A percentile compares a stretch with the other conserved stretches of the same genome.
Conservation (phyloP, 768 basidiomycete genomes). For the Macrolepiota fuliginosa region DNA sequence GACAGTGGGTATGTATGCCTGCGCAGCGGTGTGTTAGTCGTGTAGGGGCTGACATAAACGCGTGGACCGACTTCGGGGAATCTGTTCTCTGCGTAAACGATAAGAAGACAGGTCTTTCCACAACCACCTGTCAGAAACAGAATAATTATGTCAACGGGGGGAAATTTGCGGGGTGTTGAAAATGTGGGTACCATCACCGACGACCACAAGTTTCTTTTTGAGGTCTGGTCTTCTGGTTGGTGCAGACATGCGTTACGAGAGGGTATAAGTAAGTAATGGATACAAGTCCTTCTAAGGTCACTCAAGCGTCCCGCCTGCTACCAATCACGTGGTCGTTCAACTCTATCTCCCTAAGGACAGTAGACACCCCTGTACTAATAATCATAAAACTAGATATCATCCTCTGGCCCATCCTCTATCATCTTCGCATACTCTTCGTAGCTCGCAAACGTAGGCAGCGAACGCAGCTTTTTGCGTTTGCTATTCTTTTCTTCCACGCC, state of each 20-base stretch:
- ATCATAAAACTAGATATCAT: slow-evolving; percentile 43
- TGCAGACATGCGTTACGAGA: slow-evolving; percentile 17
- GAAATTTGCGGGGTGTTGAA: background rate
- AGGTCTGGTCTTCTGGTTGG: slow-evolving; percentile 61
- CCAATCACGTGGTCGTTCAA: slow-evolving; percentile 2
- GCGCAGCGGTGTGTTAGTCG: slow-evolving; percentile 7
- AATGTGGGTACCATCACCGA: slow-evolving; percentile 65
- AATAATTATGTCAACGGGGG: slow-evolving; percentile 16
- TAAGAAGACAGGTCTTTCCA: slow-evolving; percentile 93
- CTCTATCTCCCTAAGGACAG: background rate
- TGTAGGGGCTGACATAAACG: background rate
- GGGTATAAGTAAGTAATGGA: slow-evolving; percentile 22
- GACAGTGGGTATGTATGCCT: slow-evolving; percentile 93
- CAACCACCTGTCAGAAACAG: slow-evolving; percentile 58
- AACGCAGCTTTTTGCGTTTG: slow-evolving; percentile 66
- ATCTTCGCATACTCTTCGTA: slow-evolving; percentile 85
- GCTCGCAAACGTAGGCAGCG: slow-evolving; percentile 79
- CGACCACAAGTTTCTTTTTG: slow-evolving; percentile 87
- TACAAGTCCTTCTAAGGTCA: slow-evolving; percentile 15
- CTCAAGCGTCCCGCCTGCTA: background rate
- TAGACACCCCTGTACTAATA: background rate
- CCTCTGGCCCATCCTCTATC: slow-evolving; percentile 78
- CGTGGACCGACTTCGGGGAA: slow-evolving; percentile 78
- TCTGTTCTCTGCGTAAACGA: slow-evolving; percentile 94
- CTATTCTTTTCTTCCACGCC: slow-evolving; percentile 27